Percentiles rank a stretch among this genome's conserved stretches.
Conservation (phyloP, 2,329 filamentous ascomycete genomes). For the Cryphonectria japonica region DNA sequence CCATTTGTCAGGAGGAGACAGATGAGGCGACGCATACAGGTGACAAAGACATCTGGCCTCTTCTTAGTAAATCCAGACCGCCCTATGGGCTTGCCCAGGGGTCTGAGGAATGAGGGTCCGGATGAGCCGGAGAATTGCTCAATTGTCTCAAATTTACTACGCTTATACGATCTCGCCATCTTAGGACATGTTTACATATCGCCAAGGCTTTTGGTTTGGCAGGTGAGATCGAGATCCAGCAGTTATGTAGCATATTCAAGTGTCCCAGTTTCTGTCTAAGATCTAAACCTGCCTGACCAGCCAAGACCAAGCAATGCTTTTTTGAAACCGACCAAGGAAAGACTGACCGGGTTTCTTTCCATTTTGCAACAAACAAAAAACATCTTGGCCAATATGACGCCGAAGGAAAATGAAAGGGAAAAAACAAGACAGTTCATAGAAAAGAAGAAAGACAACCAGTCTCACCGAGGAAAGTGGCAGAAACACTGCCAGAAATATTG, state of each 20-base stretch:
- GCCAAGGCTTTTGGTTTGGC: not conserved
- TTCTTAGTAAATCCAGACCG: not conserved
- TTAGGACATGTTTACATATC: not conserved
- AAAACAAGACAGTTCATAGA: not conserved
- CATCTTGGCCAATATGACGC: not conserved
- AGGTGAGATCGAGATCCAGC: not conserved
- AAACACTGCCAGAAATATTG: not conserved
- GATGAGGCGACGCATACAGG: not conserved
- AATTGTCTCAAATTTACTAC: not conserved
- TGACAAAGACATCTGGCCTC: not conserved
- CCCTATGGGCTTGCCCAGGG: not conserved
- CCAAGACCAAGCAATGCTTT: not conserved
- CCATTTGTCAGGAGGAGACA: not conserved
- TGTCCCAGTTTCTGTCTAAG: slow-evolving; percentile 2
- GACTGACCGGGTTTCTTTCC: not conserved
- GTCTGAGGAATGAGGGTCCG: not conserved
- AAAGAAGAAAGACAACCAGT: not conserved
- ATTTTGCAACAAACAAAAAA: not conserved
- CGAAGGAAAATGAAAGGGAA: not conserved
- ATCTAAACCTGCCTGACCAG: slow-evolving; percentile 1
- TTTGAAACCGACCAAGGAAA: slow-evolving; percentile 4
- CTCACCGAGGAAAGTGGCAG: not conserved
- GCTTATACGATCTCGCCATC: not conserved
- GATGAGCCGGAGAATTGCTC: not conserved
- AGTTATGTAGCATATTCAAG: slow-evolving; percentile 2